These are phyloP conservation scores for Trifolium pratense DNA, from an alignment of 306 rosid species.

Conservation along the genomic window DNA sequence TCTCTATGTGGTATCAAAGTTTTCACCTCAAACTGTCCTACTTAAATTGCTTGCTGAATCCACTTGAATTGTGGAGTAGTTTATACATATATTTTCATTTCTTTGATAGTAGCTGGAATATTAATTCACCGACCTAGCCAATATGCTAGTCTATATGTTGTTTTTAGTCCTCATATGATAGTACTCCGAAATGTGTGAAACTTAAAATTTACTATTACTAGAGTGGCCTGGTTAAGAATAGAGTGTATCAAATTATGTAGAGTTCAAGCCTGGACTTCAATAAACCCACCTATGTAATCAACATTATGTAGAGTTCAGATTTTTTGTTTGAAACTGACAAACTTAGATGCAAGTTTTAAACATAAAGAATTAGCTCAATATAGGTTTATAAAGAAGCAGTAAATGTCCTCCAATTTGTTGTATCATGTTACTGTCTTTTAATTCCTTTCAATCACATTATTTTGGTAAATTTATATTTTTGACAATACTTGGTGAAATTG, in stretches of 20 bases:
- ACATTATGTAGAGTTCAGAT: too few relatives aligned
- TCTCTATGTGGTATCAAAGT: slow-evolving; percentile 14
- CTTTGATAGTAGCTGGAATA: slow-evolving; percentile 27
- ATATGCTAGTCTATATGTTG: slow-evolving; percentile 4
- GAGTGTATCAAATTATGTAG: slow-evolving; percentile 26
- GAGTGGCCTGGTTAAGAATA: background rate
- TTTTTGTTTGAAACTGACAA: background rate
- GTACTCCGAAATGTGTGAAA: background rate
- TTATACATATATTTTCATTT: slow-evolving; percentile 30
- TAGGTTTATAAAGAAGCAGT: background rate
- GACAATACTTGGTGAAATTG: background rate
- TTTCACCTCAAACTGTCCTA: slow-evolving; percentile 1
- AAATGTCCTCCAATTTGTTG: background rate
- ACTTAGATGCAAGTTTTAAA: slow-evolving; percentile 25
- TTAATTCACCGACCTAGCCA: slow-evolving; percentile 13
- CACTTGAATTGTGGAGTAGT: slow-evolving; percentile 14
- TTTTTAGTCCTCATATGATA: background rate
- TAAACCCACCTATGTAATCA: background rate
- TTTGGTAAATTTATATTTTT: slow-evolving; percentile 4
- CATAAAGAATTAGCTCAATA: background rate
- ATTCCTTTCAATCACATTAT: slow-evolving; percentile 17
- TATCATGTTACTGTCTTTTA: slow-evolving; percentile 3
- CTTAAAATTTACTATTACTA: background rate
- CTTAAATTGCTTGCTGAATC: slow-evolving; percentile 21
- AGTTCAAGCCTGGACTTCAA: slow-evolving; percentile 27